Evolutionary conservation across 140 eudicot genomes (phyloP), one percentile per base, ranked within the genome.

Genomic region (Erigeron philadelphicus): DNA sequence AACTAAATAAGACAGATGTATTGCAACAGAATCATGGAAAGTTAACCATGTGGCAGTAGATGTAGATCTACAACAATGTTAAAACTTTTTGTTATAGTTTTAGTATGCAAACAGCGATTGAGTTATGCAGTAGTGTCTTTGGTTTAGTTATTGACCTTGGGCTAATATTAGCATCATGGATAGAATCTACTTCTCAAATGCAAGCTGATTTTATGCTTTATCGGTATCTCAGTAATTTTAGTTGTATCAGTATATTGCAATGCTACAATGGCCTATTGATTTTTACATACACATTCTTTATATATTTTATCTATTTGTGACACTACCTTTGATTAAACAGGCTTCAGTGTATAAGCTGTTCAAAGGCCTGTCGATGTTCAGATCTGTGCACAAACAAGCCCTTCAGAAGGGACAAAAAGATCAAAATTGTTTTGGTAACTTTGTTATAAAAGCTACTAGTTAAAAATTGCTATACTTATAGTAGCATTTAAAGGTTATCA

Each of bases 331-430:
- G 68, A 41, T 70, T 71, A 66, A 60, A 67, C 71, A 92, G 98
- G 86, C 89, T 82, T 76, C 98, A 88, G 74, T 82, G 81, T 72
- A 86, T 92, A 71, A 92, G 96, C 83, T 92, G 98, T 81, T 92
- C 96, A 71, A 92, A 86, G 71, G 85, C 86, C 72, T 92, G 98
- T 63, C 75, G 72, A 48, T 92, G 98, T 85, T 86, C 95, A 45
- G 89, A 84, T 65, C 74, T 13, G 64, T 92, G 96, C 72, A 77
- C 80, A 57, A 92, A 92, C 79, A 80, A 84, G 66, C 98, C 98
- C 67, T 92, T 92, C 66, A 84, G 95, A 59, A 92, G 83, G 72
- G 95, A 79, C 19, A 92, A 89, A 77, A 86, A 81, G 72, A 84
- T 84, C 53, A 79, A 83, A 80, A 62, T 85, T 78, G 98, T 92